Percentiles rank a stretch among this genome's conserved stretches.
Conservation (phyloP, 2,329 filamentous ascomycete genomes). For the Penicillium sp. region DNA sequence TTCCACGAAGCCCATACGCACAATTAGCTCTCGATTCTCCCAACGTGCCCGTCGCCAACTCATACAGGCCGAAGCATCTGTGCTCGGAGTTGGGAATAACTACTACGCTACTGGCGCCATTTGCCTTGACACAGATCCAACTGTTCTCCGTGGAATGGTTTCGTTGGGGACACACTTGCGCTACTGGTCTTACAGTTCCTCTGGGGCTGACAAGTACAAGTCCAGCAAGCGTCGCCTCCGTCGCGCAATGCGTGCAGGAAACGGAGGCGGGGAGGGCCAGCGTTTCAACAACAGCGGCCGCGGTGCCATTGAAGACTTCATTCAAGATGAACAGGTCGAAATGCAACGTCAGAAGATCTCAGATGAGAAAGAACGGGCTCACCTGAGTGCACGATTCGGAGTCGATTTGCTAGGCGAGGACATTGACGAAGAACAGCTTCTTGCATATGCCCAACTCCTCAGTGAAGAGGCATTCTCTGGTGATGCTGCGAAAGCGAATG, state of each 20-base stretch:
- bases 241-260: constrained; percentile 66
- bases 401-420: constrained; percentile 67
- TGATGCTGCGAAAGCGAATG: constrained; percentile 51
- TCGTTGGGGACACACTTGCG: constrained; percentile 84
- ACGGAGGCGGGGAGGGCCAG: constrained; percentile 55
- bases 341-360: constrained; percentile 72
- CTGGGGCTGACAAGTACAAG: constrained; percentile 69
- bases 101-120: constrained; percentile 83
- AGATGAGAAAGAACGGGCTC: constrained; percentile 66
- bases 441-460: constrained; percentile 64
- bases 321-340: constrained; percentile 81
- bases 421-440: constrained; percentile 61
- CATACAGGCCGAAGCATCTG: constrained; percentile 66
- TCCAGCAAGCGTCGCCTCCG: constrained; percentile 78
- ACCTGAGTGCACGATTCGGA: constrained; percentile 79
- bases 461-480: constrained; percentile 60
- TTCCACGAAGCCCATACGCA: constrained; percentile 74
- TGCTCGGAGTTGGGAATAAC: constrained; percentile 70
- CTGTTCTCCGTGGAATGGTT: constrained; percentile 80
- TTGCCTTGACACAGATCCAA: constrained; percentile 83
- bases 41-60: constrained; percentile 77
- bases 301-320: constrained; percentile 75
- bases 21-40: constrained; percentile 81
- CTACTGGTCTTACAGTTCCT: constrained; percentile 94
- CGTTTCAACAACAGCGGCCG: constrained; percentile 65